phyloP scores from a whole-genome alignment of 164 flowering plant species.

The Magnolia changhungtana region DNA sequence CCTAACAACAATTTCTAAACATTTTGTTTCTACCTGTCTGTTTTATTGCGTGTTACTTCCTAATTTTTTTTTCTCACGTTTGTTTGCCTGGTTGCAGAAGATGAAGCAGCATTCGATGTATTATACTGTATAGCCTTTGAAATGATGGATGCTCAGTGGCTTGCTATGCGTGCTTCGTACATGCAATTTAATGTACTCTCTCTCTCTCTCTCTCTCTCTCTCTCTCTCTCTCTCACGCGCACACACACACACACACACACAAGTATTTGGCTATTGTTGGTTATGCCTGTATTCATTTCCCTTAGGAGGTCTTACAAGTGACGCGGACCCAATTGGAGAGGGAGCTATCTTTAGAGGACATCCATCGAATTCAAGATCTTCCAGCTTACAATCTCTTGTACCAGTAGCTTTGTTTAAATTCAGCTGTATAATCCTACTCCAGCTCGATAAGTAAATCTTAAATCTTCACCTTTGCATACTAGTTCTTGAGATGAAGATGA shows the following conservation, averaged over 20 bases:
- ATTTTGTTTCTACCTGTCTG: not conserved
- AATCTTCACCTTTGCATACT: not conserved
- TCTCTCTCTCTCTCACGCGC: conserved; percentile 13
- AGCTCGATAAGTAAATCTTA: not conserved
- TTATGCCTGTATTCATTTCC: not conserved
- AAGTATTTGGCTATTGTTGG: not conserved
- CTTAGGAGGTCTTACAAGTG: conserved; percentile 79
- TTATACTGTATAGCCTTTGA: conserved; percentile 83
- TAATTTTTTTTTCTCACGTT: not conserved
- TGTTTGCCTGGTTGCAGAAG: conserved; percentile 54
- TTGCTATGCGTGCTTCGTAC: conserved; percentile 93
- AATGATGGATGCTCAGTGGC: conserved; percentile 99
- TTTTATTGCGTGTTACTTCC: not conserved
- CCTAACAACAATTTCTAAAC: not conserved
- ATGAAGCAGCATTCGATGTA: conserved; percentile 85
- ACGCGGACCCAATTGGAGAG: conserved; percentile 82
- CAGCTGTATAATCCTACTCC: not conserved
- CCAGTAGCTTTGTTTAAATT: conserved; percentile 29
- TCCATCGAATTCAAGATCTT: conserved; percentile 63
- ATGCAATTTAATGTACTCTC: conserved; percentile 88
- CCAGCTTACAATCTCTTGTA: conserved; percentile 89
- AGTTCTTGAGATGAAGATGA: not conserved
- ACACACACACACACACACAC: not conserved
- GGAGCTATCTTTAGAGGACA: conserved; percentile 77
- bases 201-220: conserved; percentile 22